phyloP scores from a whole-genome alignment of 139 green algal species.

The Coelastrella sp. region DNA sequence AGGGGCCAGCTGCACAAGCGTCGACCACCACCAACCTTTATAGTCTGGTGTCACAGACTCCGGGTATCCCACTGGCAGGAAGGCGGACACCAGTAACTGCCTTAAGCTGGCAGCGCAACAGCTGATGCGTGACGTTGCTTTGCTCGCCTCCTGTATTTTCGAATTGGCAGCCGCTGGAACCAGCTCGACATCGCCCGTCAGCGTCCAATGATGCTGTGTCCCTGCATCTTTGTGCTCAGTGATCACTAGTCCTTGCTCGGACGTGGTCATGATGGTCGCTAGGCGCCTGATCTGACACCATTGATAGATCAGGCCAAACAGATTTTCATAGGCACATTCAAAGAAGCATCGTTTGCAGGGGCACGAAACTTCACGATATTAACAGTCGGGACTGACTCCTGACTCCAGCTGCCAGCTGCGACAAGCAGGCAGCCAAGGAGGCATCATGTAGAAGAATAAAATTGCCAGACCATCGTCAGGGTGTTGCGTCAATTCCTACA shows the following conservation, averaged over 20 bases:
- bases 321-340: too few relatives aligned
- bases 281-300: too few relatives aligned
- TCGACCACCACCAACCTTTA: not conserved
- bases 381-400: too few relatives aligned
- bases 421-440: too few relatives aligned
- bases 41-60: conserved; percentile 40
- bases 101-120: not conserved
- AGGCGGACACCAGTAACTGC: conserved; percentile 27
- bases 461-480: too few relatives aligned
- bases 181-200: not conserved
- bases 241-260: not conserved
- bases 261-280: too few relatives aligned
- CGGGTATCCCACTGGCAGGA: conserved; percentile 36
- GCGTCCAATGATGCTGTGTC: conserved; percentile 14
- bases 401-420: too few relatives aligned
- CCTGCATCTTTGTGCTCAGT: not conserved
- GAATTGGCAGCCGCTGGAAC: not conserved
- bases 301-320: too few relatives aligned
- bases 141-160: not conserved
- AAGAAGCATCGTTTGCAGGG: too few relatives aligned
- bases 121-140: not conserved
- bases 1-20: not conserved
- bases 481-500: too few relatives aligned
- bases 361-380: too few relatives aligned
- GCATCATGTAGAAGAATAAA: too few relatives aligned